phyloP scores from a whole-genome alignment of 2,329 filamentous ascomycete genomes.

The Pyrenophora seminiperda region DNA sequence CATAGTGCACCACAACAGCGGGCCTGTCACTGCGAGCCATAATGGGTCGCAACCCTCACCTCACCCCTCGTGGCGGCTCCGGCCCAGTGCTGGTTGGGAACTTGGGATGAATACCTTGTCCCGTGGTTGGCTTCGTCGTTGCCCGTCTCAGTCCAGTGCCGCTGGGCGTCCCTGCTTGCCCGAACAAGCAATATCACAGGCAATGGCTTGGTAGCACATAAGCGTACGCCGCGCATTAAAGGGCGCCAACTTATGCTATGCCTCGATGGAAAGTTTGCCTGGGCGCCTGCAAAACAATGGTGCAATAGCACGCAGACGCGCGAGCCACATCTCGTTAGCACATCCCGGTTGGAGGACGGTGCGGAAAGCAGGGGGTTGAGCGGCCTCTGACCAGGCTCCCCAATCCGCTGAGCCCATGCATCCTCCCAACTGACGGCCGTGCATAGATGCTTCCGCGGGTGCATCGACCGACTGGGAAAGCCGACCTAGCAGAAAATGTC shows the following conservation, averaged over 20 bases:
- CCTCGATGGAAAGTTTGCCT: constrained; percentile 30
- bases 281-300: constrained; percentile 33
- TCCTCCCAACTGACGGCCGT: constrained; percentile 33
- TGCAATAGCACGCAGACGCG: constrained; percentile 31
- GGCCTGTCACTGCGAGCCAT: constrained; percentile 44
- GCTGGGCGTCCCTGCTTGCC: constrained; percentile 12
- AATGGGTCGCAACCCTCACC: constrained; percentile 32
- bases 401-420: constrained; percentile 35
- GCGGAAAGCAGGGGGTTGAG: constrained; percentile 36
- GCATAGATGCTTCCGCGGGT: constrained; percentile 43
- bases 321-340: constrained; percentile 27
- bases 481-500: constrained; percentile 35
- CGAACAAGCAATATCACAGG: constrained; percentile 10
- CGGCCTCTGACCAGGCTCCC: constrained; percentile 34
- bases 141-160: too few relatives aligned
- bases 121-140: too few relatives aligned
- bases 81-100: constrained; percentile 12
- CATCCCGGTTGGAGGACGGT: constrained; percentile 32
- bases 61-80: constrained; percentile 11
- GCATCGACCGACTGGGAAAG: constrained; percentile 41
- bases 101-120: constrained; percentile 2
- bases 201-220: constrained; percentile 18
- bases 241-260: constrained; percentile 27
- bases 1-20: constrained; percentile 32
- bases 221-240: constrained; percentile 25